phyloP scores from a whole-genome alignment of 2,329 filamentous ascomycete species.

The Fusarium buxicola region DNA sequence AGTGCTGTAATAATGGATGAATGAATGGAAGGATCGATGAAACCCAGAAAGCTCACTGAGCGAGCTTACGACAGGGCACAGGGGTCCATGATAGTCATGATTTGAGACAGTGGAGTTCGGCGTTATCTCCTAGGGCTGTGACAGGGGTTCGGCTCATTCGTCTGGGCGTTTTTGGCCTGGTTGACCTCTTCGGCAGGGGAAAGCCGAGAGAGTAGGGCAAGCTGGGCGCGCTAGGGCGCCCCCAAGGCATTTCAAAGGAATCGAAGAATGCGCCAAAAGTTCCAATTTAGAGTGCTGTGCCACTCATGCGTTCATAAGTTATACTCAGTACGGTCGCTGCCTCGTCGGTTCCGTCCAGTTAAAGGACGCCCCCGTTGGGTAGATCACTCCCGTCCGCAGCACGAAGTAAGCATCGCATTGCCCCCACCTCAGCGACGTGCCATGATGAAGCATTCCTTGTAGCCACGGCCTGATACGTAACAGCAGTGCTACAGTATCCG shows the following conservation, averaged over 20 bases:
- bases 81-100: neutral
- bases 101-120: conserved; percentile 25
- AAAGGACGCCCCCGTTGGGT: too few relatives aligned
- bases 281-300: neutral
- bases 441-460: conserved; percentile 28
- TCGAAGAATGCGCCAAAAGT: neutral
- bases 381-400: too few relatives aligned
- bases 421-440: conserved; percentile 18
- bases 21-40: neutral
- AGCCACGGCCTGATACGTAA: conserved; percentile 17
- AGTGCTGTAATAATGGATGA: conserved; percentile 10
- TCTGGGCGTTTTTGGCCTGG: too few relatives aligned
- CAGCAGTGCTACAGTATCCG: neutral
- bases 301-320: too few relatives aligned
- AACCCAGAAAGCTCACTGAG: too few relatives aligned
- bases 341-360: too few relatives aligned
- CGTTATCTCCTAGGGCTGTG: conserved; percentile 19
- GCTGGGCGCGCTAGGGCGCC: too few relatives aligned
- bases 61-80: too few relatives aligned
- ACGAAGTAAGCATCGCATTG: too few relatives aligned
- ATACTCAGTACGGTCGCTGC: too few relatives aligned
- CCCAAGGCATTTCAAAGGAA: neutral
- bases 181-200: too few relatives aligned
- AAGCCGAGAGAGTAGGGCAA: too few relatives aligned
- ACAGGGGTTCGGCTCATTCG: neutral